Evolutionary conservation across 495 filamentous ascomycete genomes (phyloP).

Genomic region (Tirmania nivea): DNA sequence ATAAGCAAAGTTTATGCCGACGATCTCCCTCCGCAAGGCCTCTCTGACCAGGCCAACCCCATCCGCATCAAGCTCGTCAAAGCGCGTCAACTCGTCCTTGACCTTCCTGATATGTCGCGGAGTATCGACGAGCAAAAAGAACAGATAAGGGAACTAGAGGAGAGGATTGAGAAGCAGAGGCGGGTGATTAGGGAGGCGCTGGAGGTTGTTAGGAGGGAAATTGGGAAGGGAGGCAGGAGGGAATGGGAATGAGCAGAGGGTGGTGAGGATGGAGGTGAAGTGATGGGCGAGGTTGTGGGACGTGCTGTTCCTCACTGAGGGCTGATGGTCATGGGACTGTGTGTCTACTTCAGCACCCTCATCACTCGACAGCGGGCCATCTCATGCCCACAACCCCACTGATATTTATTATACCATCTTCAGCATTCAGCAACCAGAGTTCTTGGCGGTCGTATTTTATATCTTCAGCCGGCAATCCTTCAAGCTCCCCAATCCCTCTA

Average conservation of each 20-base stretch:
- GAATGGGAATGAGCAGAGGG: background rate
- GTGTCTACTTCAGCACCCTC: too few relatives aligned
- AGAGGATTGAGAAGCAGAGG: slow-evolving; percentile 35
- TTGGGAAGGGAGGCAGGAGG: background rate
- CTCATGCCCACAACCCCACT: too few relatives aligned
- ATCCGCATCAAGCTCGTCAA: slow-evolving; percentile 63
- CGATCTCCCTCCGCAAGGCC: slow-evolving; percentile 49
- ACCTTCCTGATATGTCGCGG: slow-evolving; percentile 52
- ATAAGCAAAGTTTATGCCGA: slow-evolving; percentile 38
- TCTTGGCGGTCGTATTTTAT: too few relatives aligned
- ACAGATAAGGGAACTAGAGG: slow-evolving; percentile 60
- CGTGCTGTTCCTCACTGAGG: too few relatives aligned
- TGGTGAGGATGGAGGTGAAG: background rate
- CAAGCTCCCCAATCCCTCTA: too few relatives aligned
- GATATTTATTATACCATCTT: too few relatives aligned
- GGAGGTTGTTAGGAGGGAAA: slow-evolving; percentile 17
- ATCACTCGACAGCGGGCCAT: too few relatives aligned
- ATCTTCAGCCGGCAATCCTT: too few relatives aligned
- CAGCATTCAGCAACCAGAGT: too few relatives aligned
- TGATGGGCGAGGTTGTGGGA: too few relatives aligned
- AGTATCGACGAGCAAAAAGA: slow-evolving; percentile 54
- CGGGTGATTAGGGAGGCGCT: slow-evolving; percentile 27
- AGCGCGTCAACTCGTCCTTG: slow-evolving; percentile 43
- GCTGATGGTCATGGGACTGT: too few relatives aligned
- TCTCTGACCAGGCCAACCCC: slow-evolving; percentile 47